phyloP scores from a whole-genome alignment of 352 stramenopile species.

The Globisporangium uncinulatum region DNA sequence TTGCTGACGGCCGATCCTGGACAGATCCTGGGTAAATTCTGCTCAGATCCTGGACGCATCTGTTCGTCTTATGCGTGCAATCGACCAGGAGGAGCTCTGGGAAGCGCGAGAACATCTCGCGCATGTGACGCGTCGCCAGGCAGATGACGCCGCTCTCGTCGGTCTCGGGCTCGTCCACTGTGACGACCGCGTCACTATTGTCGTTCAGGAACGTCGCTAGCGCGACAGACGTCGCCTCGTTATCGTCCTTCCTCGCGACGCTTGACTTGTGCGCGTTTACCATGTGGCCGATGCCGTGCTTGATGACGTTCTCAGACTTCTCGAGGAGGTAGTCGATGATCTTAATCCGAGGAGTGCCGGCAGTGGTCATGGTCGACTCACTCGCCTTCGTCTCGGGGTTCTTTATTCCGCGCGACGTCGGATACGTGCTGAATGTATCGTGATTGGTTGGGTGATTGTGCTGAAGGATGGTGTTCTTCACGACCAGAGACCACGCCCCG shows the following conservation, averaged over 20 bases:
- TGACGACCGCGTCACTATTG: no score
- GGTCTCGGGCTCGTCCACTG: no score
- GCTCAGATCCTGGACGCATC: background rate
- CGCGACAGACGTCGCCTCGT: background rate
- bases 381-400: no score
- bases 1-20: no score
- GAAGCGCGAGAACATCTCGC: no score
- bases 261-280: background rate
- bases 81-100: no score
- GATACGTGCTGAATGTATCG: background rate
- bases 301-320: constrained; percentile 3
- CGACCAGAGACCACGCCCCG: background rate
- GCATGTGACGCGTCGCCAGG: no score
- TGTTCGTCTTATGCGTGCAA: background rate
- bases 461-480: background rate
- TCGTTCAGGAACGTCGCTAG: no score
- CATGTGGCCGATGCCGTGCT: background rate
- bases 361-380: no score
- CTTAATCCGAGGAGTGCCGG: background rate
- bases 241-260: background rate
- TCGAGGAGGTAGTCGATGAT: constrained; percentile 4
- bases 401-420: no score
- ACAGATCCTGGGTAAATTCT: background rate
- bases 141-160: no score
- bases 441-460: no score